Evolutionary conservation across 345 rosid genomes (phyloP), one percentile per base, ranked within the genome.

Genomic region (Syzygium aqueum): DNA sequence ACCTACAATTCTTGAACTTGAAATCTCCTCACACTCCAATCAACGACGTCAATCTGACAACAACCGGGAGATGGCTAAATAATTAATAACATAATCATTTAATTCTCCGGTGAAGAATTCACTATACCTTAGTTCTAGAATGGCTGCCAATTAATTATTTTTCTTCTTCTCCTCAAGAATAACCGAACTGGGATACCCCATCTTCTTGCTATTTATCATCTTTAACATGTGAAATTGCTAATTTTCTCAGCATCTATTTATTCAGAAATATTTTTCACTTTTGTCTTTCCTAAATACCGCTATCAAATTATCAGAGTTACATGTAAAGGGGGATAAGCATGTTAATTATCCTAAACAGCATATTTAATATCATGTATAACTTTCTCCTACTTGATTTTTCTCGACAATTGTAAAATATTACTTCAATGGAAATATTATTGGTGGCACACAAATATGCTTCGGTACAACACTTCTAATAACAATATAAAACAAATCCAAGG

Each of bases 11-110:
- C 33, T 27, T n/a, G 33, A 61, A 61, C 19, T 61, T n/a, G 73
- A 61, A 61, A 61, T 61, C 28, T 61, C 19, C 37, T 1, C 8
- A 61, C 13, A 5, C n/a, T 6, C 12, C 33, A 61, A 61, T 61
- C 19, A 1, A 61, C 3, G 3, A 28, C 8, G 8, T 61, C 4
- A 2, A 61, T n/a, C 5, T 0, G 17, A n/a, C 16, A 27, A n/a
- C 12, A n/a, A n/a, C 5, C 0, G 4, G 33, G 73, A 61, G 19
- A n/a, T 61, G 9, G 33, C 73, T 3, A n/a, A 12, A 57, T 23
- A 23, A 56, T 56, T 23, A 23, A 23, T 56, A 3, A 23, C 43
- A 23, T 56, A 56, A 54, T 11, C 7, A 59, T 25, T 59, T 28
- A 59, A 25, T 11, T 59, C 30, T 59, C 13, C 13, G 16, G 30